Evolutionary conservation across 139 green algal genomes (phyloP).

Genomic region (Coccomyxa sp.): DNA sequence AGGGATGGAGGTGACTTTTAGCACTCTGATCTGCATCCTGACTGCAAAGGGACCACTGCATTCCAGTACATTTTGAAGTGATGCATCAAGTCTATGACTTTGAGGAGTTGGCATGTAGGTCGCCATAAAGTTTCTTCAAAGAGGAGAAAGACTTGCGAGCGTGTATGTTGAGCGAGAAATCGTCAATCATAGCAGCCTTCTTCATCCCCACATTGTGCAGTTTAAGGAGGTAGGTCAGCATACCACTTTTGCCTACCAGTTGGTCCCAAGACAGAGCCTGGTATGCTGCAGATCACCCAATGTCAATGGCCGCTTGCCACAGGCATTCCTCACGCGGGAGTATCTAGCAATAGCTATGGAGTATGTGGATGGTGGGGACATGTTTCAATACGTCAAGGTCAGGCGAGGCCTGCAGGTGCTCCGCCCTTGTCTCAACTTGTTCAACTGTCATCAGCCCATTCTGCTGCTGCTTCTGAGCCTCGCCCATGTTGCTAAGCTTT

Average conservation of each 20-base stretch:
- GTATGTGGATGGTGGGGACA: constrained; percentile 73
- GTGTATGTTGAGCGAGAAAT: constrained; percentile 10
- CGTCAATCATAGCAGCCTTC: constrained; percentile 5
- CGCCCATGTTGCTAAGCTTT: background rate
- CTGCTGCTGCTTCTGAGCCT: background rate
- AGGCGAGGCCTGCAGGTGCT: constrained; percentile 44
- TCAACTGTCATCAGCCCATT: background rate
- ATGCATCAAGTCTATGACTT: background rate
- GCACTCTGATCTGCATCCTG: background rate
- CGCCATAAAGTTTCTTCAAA: constrained; percentile 50
- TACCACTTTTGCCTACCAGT: background rate
- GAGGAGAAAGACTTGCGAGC: constrained; percentile 45
- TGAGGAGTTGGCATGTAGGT: background rate
- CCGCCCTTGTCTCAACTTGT: constrained; percentile 12
- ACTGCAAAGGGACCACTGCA: no score
- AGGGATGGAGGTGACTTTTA: background rate
- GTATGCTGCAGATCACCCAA: no score
- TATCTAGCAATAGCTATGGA: constrained; percentile 94
- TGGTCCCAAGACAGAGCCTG: background rate
- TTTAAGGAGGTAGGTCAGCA: constrained; percentile 31
- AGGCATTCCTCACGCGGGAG: constrained; percentile 74
- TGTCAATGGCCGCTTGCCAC: no score
- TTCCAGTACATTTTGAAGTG: background rate
- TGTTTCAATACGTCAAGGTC: constrained; percentile 68
- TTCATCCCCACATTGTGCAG: constrained; percentile 7